Evolutionary conservation across 208 protist genomes (phyloP), one percentile per base, ranked within the genome.

Genomic region (Crithidia expoeki): DNA sequence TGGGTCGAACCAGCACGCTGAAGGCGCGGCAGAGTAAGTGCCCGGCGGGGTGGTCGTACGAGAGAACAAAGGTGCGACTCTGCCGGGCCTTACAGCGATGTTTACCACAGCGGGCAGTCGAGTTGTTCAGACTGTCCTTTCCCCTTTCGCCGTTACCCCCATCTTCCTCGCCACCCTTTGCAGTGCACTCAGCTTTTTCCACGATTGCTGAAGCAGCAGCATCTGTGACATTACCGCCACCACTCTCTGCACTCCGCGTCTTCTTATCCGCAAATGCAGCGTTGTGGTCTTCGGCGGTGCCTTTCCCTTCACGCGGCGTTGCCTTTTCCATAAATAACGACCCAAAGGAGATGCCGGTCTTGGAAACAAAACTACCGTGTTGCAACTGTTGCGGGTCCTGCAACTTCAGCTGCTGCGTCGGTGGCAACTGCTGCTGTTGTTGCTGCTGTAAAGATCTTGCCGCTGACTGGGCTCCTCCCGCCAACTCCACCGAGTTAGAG

Each of bases 21-120:
- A 88, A 66, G 12, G 78, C 78, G 34, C 84, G 81, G 62, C 89
- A 92, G 36, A 94, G 71, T 6, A 90, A 25, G 68, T 94, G 85
- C 0, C 85, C 89, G 17, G 71, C 70, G 0, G 80, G 81, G 69
- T 94, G 89, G 21, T 83, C 63, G 59, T 87, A 92, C 33, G 79
- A 81, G 27, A 94, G 70, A 0, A 78, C 50, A 61, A 89, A 89
- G 25, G 66, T 71, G 57, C 77, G 79, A 32, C 44, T 47, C 2
- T 60, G 52, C 34, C 75, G 73, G 25, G 40, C 49, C 53, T 60
- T 44, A 0, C 27, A 36, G 1, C 60, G 66, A 5, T 51, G 72
- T 14, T 68, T 66, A 51, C 65, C 28, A 0, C 32, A 60, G 46
- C 34, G 50, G 21, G 52, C 21, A 25, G n/a, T 38, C 47, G 27